Conservation (phyloP, 306 rosid genomes). For the Sophora flavescens region DNA sequence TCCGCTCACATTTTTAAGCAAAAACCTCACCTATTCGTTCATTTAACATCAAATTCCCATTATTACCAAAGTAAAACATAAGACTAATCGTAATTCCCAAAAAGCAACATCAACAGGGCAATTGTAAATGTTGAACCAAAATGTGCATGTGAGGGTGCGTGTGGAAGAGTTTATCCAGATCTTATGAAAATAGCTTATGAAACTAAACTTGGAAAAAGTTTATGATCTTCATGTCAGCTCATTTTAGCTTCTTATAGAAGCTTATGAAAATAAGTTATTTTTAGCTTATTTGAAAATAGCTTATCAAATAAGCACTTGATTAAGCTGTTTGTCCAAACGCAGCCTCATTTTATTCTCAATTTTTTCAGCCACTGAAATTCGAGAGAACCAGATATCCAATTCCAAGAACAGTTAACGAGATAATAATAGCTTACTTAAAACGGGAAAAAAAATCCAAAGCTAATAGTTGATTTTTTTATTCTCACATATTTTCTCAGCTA, state of each 20-base stretch:
- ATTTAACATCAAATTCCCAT: slow-evolving; percentile 33
- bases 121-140: slow-evolving; percentile 1
- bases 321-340: no score
- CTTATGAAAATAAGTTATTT: no score
- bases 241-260: no score
- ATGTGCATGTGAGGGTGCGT: slow-evolving; percentile 18
- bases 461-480: background rate
- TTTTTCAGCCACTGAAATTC: background rate
- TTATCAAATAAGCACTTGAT: no score
- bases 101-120: background rate
- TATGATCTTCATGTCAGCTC: no score
- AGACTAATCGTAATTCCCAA: background rate
- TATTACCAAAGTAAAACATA: background rate
- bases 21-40: slow-evolving; percentile 66
- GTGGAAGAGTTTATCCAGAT: no score
- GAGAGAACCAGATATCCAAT: background rate
- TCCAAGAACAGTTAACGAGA: background rate
- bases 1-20: slow-evolving; percentile 80
- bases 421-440: background rate
- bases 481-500: slow-evolving; percentile 19
- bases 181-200: no score
- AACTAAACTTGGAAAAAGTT: no score
- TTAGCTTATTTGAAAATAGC: no score
- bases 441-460: background rate
- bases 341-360: background rate